These are phyloP conservation scores for Neonectria coccinea DNA, from an alignment of 2,329 filamentous ascomycete genomes.

Conservation along the genomic window DNA sequence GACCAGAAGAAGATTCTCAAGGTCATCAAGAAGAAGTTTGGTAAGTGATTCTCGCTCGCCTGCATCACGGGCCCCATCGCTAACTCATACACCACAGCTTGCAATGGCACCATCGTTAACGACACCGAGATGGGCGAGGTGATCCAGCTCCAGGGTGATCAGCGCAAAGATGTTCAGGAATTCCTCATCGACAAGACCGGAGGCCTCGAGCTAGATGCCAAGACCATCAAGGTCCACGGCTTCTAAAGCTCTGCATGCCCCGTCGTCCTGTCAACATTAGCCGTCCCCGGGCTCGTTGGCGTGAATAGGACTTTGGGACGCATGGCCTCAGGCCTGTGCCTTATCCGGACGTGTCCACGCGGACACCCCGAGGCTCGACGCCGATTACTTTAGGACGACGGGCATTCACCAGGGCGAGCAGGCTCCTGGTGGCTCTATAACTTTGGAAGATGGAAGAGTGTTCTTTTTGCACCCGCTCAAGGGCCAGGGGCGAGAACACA, in stretches of 20 bases:
- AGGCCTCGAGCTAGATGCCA: slow-evolving; percentile 91
- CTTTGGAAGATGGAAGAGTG: slow-evolving; percentile 40
- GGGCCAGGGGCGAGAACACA: slow-evolving; percentile 23
- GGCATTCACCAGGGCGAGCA: slow-evolving; percentile 48
- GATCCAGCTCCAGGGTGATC: slow-evolving; percentile 99
- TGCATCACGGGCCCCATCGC: neutral
- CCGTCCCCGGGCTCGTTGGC: slow-evolving; percentile 48
- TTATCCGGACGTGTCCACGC: slow-evolving; percentile 45
- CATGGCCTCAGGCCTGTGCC: slow-evolving; percentile 47
- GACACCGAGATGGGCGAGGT: slow-evolving; percentile 98
- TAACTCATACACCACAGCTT: slow-evolving; percentile 67
- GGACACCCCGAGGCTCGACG: slow-evolving; percentile 49
- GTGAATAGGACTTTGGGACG: slow-evolving; percentile 49
- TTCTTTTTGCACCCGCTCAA: slow-evolving; percentile 39
- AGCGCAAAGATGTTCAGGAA: slow-evolving; percentile 98
- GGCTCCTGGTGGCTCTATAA: slow-evolving; percentile 42
- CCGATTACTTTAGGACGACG: slow-evolving; percentile 49
- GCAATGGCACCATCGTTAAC: slow-evolving; percentile 99
- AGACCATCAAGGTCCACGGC: slow-evolving; percentile 91
- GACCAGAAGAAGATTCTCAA: slow-evolving; percentile 99
- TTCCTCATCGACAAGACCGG: slow-evolving; percentile 97
- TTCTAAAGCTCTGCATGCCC: slow-evolving; percentile 58
- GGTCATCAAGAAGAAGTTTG: slow-evolving; percentile 99
- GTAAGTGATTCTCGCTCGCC: slow-evolving; percentile 61
- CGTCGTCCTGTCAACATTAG: slow-evolving; percentile 53